Conservation (phyloP, 129 eudicot species). For the Calendula officinalis region DNA sequence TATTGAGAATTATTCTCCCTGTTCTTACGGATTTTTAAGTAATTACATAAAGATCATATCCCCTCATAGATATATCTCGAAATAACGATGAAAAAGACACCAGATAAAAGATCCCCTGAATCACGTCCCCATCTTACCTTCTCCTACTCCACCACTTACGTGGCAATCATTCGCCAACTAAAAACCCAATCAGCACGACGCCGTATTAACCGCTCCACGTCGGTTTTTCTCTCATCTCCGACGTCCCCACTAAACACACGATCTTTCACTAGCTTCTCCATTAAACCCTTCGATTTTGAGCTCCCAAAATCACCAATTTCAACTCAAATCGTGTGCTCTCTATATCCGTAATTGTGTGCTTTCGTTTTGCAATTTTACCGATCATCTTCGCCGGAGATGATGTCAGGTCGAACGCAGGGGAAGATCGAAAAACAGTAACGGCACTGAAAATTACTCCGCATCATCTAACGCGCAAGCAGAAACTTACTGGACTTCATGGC, state of each 20-base stretch:
- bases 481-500: slow-evolving; percentile 66
- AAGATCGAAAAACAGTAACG: slow-evolving; percentile 24
- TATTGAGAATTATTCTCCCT: too few species aligned
- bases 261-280: slow-evolving; percentile 12
- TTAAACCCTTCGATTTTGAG: too few species aligned
- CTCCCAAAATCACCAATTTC: not conserved
- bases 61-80: too few species aligned
- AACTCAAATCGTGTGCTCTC: not conserved
- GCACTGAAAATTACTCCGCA: slow-evolving; percentile 6
- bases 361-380: not conserved
- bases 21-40: too few species aligned
- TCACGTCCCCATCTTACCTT: slow-evolving; percentile 16
- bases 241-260: slow-evolving; percentile 15
- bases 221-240: not conserved
- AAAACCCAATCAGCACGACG: slow-evolving; percentile 12
- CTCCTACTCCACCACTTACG: slow-evolving; percentile 23
- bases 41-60: too few species aligned
- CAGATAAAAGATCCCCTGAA: not conserved
- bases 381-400: slow-evolving; percentile 13
- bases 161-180: slow-evolving; percentile 17
- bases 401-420: slow-evolving; percentile 48
- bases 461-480: slow-evolving; percentile 29
- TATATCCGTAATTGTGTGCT: not conserved
- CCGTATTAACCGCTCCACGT: slow-evolving; percentile 18
- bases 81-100: not conserved